Evolutionary conservation across 345 rosid genomes (phyloP).

Genomic region (Lagerstroemia speciosa): DNA sequence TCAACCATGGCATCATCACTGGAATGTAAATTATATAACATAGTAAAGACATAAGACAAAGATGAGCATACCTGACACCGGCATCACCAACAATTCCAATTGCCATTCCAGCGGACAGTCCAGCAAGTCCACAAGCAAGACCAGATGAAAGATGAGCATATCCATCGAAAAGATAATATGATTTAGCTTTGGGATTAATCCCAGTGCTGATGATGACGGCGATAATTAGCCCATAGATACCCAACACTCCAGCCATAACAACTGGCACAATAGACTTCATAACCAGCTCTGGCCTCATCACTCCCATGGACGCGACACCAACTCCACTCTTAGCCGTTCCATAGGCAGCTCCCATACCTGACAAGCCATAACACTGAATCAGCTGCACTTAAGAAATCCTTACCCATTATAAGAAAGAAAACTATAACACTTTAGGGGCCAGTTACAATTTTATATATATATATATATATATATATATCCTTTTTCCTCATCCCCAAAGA

Average conservation of each 20-base stretch:
- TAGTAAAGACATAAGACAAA: neutral
- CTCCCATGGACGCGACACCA: conserved; percentile 46
- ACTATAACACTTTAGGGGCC: neutral
- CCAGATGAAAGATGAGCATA: conserved; percentile 47
- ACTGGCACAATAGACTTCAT: conserved; percentile 49
- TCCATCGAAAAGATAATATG: conserved; percentile 41
- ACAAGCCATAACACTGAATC: neutral
- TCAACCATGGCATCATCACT: no score
- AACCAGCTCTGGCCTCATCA: conserved; percentile 47
- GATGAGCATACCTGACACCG: conserved; percentile 32
- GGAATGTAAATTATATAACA: neutral
- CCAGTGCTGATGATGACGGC: conserved; percentile 45
- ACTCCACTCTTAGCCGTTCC: conserved; percentile 51
- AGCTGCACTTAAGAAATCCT: neutral
- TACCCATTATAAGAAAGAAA: neutral
- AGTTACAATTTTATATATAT: neutral
- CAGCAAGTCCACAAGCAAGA: conserved; percentile 46
- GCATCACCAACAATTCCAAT: conserved; percentile 50
- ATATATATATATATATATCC: neutral
- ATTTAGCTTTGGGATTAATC: conserved; percentile 39
- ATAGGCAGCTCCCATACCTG: conserved; percentile 51
- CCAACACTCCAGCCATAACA: conserved; percentile 51
- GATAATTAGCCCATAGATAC: conserved; percentile 42
- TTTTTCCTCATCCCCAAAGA: neutral
- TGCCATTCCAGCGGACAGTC: conserved; percentile 52